Conservation (phyloP, 108 stramenopile species). For the Aurantiochytrium sp. region DNA sequence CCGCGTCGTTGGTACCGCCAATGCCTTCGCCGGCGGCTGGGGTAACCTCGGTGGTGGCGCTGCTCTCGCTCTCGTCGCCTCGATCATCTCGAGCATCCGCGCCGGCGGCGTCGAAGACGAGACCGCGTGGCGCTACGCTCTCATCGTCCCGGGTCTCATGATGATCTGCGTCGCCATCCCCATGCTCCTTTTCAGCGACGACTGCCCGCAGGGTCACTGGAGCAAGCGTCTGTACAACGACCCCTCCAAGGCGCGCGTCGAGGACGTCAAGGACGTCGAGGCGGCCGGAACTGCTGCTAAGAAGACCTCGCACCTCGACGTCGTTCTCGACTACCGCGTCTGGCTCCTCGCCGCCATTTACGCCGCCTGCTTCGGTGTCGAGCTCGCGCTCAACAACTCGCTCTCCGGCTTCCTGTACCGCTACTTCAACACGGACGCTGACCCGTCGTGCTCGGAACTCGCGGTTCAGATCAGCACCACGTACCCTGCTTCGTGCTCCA, state of each 20-base stretch:
- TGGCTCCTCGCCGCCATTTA: conserved; percentile 44
- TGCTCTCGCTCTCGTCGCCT: not conserved
- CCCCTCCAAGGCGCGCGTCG: conserved; percentile 35
- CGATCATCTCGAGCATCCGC: not conserved
- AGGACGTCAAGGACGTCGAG: conserved; percentile 34
- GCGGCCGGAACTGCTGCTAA: conserved; percentile 14
- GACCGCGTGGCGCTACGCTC: conserved; percentile 43
- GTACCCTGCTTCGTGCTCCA: conserved; percentile 42
- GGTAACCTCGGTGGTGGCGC: conserved; percentile 46
- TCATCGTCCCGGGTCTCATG: conserved; percentile 41
- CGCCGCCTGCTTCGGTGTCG: conserved; percentile 42
- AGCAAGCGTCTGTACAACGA: conserved; percentile 44
- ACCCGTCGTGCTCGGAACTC: not conserved
- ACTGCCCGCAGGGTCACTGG: conserved; percentile 45
- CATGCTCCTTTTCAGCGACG: conserved; percentile 44
- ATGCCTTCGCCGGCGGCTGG: conserved; percentile 45
- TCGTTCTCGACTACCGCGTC: conserved; percentile 36
- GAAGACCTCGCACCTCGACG: not conserved
- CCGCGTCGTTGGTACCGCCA: conserved; percentile 38
- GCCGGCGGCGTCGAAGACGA: conserved; percentile 25
- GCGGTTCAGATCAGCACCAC: conserved; percentile 40
- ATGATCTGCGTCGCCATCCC: conserved; percentile 37
- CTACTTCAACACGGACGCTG: not conserved
- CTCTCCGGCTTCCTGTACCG: conserved; percentile 10
- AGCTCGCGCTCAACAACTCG: conserved; percentile 29